Base-by-base conservation (phyloP, 2,329 filamentous ascomycete species). In the Remersonia thermophila region DNA sequence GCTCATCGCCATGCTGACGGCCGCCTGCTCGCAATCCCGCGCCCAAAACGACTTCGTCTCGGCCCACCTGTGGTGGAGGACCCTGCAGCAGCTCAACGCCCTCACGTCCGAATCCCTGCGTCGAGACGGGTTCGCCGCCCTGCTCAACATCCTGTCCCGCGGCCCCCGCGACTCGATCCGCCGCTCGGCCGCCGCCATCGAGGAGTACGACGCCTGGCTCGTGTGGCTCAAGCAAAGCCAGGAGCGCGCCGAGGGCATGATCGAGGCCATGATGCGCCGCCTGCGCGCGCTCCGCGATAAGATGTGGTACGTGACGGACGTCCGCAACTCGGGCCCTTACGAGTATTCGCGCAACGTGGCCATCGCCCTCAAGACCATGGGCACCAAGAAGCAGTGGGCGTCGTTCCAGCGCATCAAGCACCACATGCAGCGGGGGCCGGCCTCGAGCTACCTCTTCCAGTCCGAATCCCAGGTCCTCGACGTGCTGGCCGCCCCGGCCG, bases 271-370 rank as follows among this genome's bases (percentile, higher is more conserved):
- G 73, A 81, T 84, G 68, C 67, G 69, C 40, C 74, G 75, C 4
- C 67, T 91, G 27, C 74, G 78, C 39, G 77, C 80, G 15, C 67
- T 95, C 27, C 76, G 91, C 29, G 83, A 94, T 55, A 96, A 96
- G 66, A 94, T 96, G 83, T 98, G 91, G 91, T 98, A 93, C 55
- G 83, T 91, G 41, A 89, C 83, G 1, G 86, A 95, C 55, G 87
- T 96, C 18, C 80, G 84, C 43, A 87, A 89, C 50, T 95, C 91
- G 3, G 82, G 78, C 33, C 76, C 78, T 8, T 96, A 95, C 51
- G 83, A 91, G 41, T 81, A 93, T 47, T 85, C 84, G 27, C 79
- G 80, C 40, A 84, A 89, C 45, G 80, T 96, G 32, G 83, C 86
- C 5, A 72, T 83, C 41, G 91, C 89, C 4, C 64, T 98, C 33